Conservation (phyloP, 495 filamentous ascomycete species). For the Daldinia vernicosa region DNA sequence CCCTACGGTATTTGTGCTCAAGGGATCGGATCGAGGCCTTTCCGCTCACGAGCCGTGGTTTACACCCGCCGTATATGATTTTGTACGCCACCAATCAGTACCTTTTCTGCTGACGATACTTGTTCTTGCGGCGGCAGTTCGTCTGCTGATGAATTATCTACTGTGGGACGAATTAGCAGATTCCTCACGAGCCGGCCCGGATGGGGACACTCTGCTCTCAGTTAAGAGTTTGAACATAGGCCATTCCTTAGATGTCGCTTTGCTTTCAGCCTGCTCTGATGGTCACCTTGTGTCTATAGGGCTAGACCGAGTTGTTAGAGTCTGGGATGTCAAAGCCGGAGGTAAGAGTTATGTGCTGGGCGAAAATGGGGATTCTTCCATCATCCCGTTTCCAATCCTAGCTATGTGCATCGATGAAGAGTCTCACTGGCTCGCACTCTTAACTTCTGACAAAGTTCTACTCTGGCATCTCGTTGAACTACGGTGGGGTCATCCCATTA, state of each 20-base stretch:
- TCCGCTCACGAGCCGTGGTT: conserved; percentile 52
- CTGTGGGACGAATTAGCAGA: conserved; percentile 62
- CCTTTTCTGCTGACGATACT: conserved; percentile 64
- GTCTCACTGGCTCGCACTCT: conserved; percentile 69
- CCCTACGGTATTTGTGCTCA: conserved; percentile 71
- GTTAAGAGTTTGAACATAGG: conserved; percentile 65
- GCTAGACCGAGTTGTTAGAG: conserved; percentile 67
- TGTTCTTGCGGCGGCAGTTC: conserved; percentile 63
- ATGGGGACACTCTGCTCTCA: conserved; percentile 62
- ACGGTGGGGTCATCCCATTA: conserved; percentile 58
- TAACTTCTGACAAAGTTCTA: conserved; percentile 62
- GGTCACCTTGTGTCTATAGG: conserved; percentile 72
- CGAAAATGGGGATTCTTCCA: conserved; percentile 47
- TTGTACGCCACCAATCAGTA: conserved; percentile 64
- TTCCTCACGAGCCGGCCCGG: conserved; percentile 43
- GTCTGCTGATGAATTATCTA: conserved; percentile 72
- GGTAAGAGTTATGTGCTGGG: conserved; percentile 49
- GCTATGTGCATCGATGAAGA: conserved; percentile 66
- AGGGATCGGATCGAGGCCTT: conserved; percentile 67
- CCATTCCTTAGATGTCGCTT: conserved; percentile 70
- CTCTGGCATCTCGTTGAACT: conserved; percentile 66
- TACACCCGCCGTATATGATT: conserved; percentile 64
- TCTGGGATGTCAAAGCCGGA: conserved; percentile 65
- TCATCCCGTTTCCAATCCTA: conserved; percentile 64
- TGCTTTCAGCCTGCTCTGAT: conserved; percentile 63